A percentile compares a stretch with the other conserved stretches of the same genome.
These are phyloP conservation scores for Toxicodendron radicans DNA, from an alignment of 345 rosid species.

Conservation along the genomic window DNA sequence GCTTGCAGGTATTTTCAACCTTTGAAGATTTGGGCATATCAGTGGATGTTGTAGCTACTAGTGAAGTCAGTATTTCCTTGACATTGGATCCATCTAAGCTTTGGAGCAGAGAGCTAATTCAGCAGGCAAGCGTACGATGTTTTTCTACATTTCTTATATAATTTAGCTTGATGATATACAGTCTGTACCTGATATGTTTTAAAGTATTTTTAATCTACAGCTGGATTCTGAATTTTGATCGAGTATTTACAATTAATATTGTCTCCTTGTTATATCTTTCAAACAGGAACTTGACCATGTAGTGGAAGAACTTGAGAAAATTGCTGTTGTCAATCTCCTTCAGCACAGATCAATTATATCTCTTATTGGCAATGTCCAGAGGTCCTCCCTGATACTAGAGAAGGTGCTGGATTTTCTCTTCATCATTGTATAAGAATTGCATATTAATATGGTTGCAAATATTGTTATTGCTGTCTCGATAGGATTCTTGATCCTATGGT, in stretches of 20 bases:
- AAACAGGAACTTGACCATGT: slow-evolving; percentile 96
- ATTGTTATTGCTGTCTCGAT: not conserved
- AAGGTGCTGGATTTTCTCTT: slow-evolving; percentile 50
- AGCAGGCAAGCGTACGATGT: slow-evolving; percentile 76
- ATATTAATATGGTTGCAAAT: not conserved
- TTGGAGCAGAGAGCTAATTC: slow-evolving; percentile 97
- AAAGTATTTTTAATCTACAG: not conserved
- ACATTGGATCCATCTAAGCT: slow-evolving; percentile 95
- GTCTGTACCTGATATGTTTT: slow-evolving; percentile 1
- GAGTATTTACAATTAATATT: slow-evolving; percentile 10
- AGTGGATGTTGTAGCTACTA: slow-evolving; percentile 98
- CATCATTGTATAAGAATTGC: not conserved
- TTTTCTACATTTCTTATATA: not conserved
- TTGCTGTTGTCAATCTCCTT: slow-evolving; percentile 82
- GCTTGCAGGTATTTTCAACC: slow-evolving; percentile 80
- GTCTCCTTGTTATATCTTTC: not conserved
- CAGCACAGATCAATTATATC: slow-evolving; percentile 93
- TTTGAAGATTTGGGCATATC: slow-evolving; percentile 96
- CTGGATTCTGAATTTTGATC: slow-evolving; percentile 3
- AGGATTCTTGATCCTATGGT: not conserved
- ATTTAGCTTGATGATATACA: not conserved
- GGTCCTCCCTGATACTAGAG: slow-evolving; percentile 88
- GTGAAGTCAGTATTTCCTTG: slow-evolving; percentile 99
- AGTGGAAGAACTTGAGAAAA: slow-evolving; percentile 95
- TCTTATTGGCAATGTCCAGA: slow-evolving; percentile 90